Evolutionary conservation across 257 asterid genomes (phyloP), one percentile per base, ranked within the genome.

Genomic region (Echites panduratus): DNA sequence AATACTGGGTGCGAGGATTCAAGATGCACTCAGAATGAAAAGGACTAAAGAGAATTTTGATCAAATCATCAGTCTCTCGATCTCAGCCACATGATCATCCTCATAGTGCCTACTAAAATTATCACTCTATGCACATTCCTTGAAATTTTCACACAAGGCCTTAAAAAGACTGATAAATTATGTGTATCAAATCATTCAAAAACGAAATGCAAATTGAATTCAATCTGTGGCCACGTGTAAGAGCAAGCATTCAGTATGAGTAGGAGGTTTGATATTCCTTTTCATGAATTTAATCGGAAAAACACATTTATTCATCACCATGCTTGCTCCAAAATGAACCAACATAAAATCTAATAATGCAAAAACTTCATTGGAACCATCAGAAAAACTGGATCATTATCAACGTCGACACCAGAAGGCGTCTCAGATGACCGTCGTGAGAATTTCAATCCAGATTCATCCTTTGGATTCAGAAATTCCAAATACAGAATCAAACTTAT

Each of bases 361-460:
- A 9, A 63, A 9, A 29, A 1, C 9, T 27, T 16, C 5, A 47
- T 17, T 19, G 4, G 43, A 69, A 50, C 82, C 90, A 85, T 89
- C 95, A 88, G 90, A 89, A 50, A 79, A 24, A 41, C 32, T 59
- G 92, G 92, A 88, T 78, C n/a, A 41, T 49, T 43, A 89, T 89
- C 96, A 87, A 53, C 32, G 58, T 26, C 52, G 85, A 77, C 89
- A 83, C 89, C 5, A 4, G 65, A 19, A 65, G 76, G 79, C 43
- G 77, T 70, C 86, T 86, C 96, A 89, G 93, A 91, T 83, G 91
- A 89, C 93, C 96, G 92, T 91, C 92, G 95, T 89, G 96, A 91
- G 96, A 88, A 85, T 41, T 77, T 77, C 40, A 41, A 80, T 79
- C 88, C 90, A 85, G 35, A 81, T 54, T 90, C 97, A 87, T 90